A percentile compares a stretch with the other conserved stretches of the same genome.
phyloP scores from a whole-genome alignment of 805 yeast genomes.

The Candida chauliodis region DNA sequence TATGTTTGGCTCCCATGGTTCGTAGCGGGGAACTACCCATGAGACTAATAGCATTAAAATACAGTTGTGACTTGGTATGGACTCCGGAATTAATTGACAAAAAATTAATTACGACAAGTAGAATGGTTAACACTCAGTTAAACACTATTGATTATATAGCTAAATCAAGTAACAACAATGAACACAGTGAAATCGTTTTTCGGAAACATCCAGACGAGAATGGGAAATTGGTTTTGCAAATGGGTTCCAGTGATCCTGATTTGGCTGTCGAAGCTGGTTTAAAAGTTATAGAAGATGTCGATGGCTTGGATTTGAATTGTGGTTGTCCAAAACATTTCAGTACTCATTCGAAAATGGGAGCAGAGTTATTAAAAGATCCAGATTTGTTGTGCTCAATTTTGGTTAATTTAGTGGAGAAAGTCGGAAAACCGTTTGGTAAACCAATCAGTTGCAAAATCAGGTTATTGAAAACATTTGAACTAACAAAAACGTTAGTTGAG shows the following conservation, averaged over 20 bases:
- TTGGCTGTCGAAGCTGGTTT: conserved; percentile 87
- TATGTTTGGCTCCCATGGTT: conserved; percentile 95
- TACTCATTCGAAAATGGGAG: conserved; percentile 96
- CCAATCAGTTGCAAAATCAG: conserved; percentile 92
- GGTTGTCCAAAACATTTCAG: conserved; percentile 98
- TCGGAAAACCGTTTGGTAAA: conserved; percentile 72
- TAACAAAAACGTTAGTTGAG: conserved; percentile 52
- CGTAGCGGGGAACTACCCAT: conserved; percentile 93
- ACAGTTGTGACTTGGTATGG: conserved; percentile 97
- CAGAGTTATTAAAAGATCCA: conserved; percentile 82
- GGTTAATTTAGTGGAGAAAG: conserved; percentile 63
- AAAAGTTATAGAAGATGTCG: conserved; percentile 79
- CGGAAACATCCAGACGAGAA: conserved; percentile 58
- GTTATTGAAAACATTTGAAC: conserved; percentile 58
- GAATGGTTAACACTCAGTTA: conserved; percentile 54
- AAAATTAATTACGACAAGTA: conserved; percentile 66
- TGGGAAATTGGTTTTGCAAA: conserved; percentile 76
- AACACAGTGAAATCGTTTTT: conserved; percentile 44
- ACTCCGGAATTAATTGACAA: conserved; percentile 88
- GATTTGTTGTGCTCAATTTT: conserved; percentile 72
- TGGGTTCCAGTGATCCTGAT: conserved; percentile 83
- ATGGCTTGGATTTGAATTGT: conserved; percentile 89
- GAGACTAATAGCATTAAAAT: conserved; percentile 68
- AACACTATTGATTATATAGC: conserved; percentile 58
- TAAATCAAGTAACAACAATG: conserved; percentile 23